Percentiles rank a stretch among this genome's conserved stretches.
Evolutionary conservation across 2,329 filamentous ascomycete genomes (phyloP).

Genomic region (Xylaria sp.): DNA sequence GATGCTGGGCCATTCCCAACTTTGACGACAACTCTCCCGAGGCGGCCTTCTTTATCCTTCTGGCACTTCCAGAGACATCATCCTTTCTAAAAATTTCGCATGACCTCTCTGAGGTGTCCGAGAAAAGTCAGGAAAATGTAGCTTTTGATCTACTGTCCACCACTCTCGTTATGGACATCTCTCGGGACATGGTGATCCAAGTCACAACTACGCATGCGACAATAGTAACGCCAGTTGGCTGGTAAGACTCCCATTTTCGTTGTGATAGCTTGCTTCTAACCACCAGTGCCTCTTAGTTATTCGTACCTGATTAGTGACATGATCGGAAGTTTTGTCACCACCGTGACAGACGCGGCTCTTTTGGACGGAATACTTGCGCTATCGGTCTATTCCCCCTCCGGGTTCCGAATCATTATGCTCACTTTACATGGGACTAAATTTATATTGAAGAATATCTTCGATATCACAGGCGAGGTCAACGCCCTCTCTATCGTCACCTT

Average conservation of each 20-base stretch:
- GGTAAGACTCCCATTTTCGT: constrained; percentile 30
- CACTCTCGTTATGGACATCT: constrained; percentile 43
- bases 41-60: constrained; percentile 38
- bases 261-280: constrained; percentile 10
- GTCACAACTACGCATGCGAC: constrained; percentile 47
- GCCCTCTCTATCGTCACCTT: constrained; percentile 35
- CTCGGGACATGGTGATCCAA: constrained; percentile 43
- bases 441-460: constrained; percentile 29
- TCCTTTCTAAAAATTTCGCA: constrained; percentile 44
- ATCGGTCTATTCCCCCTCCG: constrained; percentile 35
- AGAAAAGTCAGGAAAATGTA: constrained; percentile 37
- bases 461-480: constrained; percentile 44
- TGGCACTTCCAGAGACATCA: constrained; percentile 47
- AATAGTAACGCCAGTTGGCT: constrained; percentile 34
- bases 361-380: constrained; percentile 38
- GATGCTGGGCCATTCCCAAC: constrained; percentile 48
- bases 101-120: constrained; percentile 42
- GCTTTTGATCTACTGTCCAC: constrained; percentile 48
- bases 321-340: constrained; percentile 25
- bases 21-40: constrained; percentile 17
- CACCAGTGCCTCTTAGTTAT: constrained; percentile 23
- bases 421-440: constrained; percentile 34
- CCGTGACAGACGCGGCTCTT: constrained; percentile 41
- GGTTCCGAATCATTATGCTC: constrained; percentile 39
- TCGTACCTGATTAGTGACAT: constrained; percentile 33